phyloP scores from a whole-genome alignment of 2,329 filamentous ascomycete genomes.

The Domatiomyces globalis region DNA sequence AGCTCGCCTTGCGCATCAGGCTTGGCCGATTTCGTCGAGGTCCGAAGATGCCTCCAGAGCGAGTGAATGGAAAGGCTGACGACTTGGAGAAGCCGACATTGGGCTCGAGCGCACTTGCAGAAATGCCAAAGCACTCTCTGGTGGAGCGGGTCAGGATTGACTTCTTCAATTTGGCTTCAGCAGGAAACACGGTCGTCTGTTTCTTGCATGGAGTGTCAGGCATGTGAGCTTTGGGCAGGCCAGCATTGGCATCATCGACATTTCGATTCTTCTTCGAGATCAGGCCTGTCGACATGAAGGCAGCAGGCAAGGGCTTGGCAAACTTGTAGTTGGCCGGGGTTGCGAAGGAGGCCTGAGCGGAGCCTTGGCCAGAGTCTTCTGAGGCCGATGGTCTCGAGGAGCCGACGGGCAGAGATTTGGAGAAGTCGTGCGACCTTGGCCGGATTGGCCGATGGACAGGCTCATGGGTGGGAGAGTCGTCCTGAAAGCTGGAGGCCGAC shows the following conservation, averaged over 20 bases:
- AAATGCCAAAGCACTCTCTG: conserved; percentile 59
- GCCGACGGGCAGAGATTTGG: conserved; percentile 60
- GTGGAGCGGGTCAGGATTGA: conserved; percentile 49
- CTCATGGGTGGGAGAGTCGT: conserved; percentile 56
- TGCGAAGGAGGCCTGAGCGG: conserved; percentile 43
- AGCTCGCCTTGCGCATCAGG: conserved; percentile 49
- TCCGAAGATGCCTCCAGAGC: conserved; percentile 49
- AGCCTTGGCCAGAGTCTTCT: conserved; percentile 12
- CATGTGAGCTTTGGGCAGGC: conserved; percentile 51
- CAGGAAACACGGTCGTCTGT: conserved; percentile 52
- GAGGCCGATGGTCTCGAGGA: conserved; percentile 40
- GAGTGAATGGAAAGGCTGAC: conserved; percentile 53
- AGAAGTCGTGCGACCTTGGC: conserved; percentile 25
- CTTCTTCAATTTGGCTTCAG: conserved; percentile 42
- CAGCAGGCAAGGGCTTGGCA: conserved; percentile 61
- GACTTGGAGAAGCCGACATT: conserved; percentile 45
- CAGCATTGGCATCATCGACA: conserved; percentile 50
- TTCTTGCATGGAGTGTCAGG: conserved; percentile 97
- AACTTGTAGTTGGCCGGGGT: conserved; percentile 66
- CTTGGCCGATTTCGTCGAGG: conserved; percentile 36
- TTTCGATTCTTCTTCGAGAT: conserved; percentile 89
- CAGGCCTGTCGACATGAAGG: conserved; percentile 86
- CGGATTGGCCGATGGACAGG: conserved; percentile 39
- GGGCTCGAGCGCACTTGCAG: conserved; percentile 69
- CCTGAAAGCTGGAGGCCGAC: conserved; percentile 61